Evolutionary conservation across 208 protist species (phyloP).

Genomic region (Wallacemonas collosoma): DNA sequence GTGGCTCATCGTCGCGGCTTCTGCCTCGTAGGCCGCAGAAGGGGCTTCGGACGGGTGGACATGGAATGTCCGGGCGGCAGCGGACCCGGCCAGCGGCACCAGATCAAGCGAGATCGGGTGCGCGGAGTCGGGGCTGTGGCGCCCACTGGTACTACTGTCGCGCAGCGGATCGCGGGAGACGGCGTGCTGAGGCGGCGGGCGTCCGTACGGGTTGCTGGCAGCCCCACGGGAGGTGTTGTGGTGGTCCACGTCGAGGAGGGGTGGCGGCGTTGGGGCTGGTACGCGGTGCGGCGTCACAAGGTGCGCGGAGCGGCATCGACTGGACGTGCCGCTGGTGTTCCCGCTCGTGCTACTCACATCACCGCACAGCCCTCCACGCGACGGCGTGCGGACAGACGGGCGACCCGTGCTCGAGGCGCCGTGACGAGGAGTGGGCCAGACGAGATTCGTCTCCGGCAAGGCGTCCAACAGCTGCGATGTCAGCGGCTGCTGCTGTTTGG

Average conservation of each 20-base stretch:
- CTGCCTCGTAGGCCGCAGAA: slow-evolving; percentile 42
- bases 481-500: slow-evolving; percentile 12
- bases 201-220: background rate
- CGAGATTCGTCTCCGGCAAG: slow-evolving; percentile 10
- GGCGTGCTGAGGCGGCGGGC: no score
- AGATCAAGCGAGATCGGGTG: slow-evolving; percentile 17
- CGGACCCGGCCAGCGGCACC: background rate
- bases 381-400: slow-evolving; percentile 8
- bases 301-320: slow-evolving; percentile 12
- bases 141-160: slow-evolving; percentile 19
- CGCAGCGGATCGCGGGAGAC: slow-evolving; percentile 9
- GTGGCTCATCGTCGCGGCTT: slow-evolving; percentile 40
- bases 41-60: slow-evolving; percentile 22
- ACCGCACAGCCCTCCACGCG: background rate
- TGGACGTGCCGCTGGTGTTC: slow-evolving; percentile 13
- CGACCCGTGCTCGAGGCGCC: slow-evolving; percentile 7
- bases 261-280: slow-evolving; percentile 2
- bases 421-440: slow-evolving; percentile 8
- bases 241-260: slow-evolving; percentile 12
- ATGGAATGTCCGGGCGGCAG: background rate
- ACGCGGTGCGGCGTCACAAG: slow-evolving; percentile 14
- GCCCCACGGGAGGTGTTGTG: slow-evolving; percentile 15
- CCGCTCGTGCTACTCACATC: slow-evolving; percentile 5
- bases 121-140: slow-evolving; percentile 17
- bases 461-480: slow-evolving; percentile 9